phyloP scores from a whole-genome alignment of 1,284 basidiomycete species.

The Moesziomyces globuligerus region DNA sequence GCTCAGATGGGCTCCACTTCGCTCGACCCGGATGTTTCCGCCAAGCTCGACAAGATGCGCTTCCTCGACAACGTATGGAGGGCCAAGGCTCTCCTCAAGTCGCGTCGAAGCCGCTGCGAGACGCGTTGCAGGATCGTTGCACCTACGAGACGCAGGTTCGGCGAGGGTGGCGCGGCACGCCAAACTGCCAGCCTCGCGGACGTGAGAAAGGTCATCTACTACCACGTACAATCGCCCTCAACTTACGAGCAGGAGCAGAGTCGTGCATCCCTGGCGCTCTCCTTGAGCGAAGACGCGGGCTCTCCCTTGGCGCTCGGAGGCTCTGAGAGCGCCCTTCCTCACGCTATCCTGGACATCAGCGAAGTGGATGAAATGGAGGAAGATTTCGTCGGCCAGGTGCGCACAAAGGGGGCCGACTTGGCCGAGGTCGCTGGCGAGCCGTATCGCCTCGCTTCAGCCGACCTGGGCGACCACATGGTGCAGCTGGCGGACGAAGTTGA shows the following conservation, averaged over 20 bases:
- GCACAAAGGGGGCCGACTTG: conserved; percentile 28
- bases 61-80: conserved; percentile 65
- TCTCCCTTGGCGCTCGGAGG: conserved; percentile 11
- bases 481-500: conserved; percentile 40
- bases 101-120: conserved; percentile 43
- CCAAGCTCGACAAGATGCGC: conserved; percentile 57
- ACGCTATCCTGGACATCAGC: conserved; percentile 47
- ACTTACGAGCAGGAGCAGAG: conserved; percentile 36
- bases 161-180: conserved; percentile 5
- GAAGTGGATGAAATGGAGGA: conserved; percentile 49
- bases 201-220: conserved; percentile 54
- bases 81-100: conserved; percentile 61
- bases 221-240: conserved; percentile 48
- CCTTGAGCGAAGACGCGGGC: not conserved
- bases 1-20: conserved; percentile 8
- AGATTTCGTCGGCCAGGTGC: conserved; percentile 34
- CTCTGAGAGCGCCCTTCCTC: conserved; percentile 41
- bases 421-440: conserved; percentile 25
- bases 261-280: conserved; percentile 39
- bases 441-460: conserved; percentile 23
- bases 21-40: conserved; percentile 38
- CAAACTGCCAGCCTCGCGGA: conserved; percentile 10
- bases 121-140: conserved; percentile 48
- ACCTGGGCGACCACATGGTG: conserved; percentile 34
- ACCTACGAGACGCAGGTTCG: conserved; percentile 12